These are phyloP conservation scores for Orbilia oligospora DNA, from an alignment of 2,329 filamentous ascomycete genomes.

Conservation along the genomic window DNA sequence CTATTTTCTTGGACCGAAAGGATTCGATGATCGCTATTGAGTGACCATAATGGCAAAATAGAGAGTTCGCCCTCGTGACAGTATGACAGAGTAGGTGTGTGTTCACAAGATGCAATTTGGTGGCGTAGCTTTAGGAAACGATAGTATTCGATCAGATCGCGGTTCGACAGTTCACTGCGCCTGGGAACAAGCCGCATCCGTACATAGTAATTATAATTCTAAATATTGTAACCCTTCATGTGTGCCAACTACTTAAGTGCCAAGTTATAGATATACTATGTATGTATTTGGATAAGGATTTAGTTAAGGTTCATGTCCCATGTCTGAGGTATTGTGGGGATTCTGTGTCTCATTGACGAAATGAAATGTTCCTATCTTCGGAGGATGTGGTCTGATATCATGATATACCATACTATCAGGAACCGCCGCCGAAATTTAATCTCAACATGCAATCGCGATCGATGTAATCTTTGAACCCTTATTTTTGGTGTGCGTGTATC, in stretches of 20 bases:
- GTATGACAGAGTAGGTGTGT: no score
- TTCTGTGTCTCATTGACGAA: neutral
- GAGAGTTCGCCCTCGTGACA: neutral
- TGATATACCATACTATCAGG: neutral
- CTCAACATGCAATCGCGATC: no score
- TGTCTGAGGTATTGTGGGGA: conserved; percentile 21
- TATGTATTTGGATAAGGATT: no score
- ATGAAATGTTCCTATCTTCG: conserved; percentile 39
- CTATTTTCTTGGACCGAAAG: neutral
- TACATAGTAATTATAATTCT: no score
- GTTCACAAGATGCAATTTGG: conserved; percentile 15
- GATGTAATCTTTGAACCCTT: no score
- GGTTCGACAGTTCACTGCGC: conserved; percentile 11
- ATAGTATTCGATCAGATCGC: conserved; percentile 12
- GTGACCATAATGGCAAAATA: neutral
- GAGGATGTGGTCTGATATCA: conserved; percentile 20
- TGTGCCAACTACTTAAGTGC: no score
- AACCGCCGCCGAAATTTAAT: conserved; percentile 4
- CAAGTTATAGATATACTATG: no score
- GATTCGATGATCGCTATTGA: neutral
- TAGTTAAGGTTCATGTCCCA: no score
- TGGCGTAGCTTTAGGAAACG: conserved; percentile 20
- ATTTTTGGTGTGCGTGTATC: neutral
- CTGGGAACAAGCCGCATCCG: conserved; percentile 42
- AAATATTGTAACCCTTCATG: no score